phyloP scores from a whole-genome alignment of 768 basidiomycete genomes.

The Leccinum subtestaceum region DNA sequence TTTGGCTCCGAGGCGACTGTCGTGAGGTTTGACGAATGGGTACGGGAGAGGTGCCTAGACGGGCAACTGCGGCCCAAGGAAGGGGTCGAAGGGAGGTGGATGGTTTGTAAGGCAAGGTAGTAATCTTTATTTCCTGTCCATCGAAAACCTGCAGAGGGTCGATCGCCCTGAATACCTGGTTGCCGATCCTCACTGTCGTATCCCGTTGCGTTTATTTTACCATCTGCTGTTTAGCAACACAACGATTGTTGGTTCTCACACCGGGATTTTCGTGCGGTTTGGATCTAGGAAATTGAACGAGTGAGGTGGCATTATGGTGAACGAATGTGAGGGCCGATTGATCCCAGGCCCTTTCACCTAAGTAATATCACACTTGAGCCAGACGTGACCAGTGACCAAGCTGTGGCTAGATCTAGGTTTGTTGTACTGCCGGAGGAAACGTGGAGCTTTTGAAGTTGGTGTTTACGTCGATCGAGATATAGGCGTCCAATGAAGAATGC shows the following conservation, averaged over 20 bases:
- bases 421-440: background rate
- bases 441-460: background rate
- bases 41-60: slow-evolving; percentile 38
- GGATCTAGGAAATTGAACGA: background rate
- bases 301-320: background rate
- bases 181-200: background rate
- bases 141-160: background rate
- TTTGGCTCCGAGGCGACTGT: slow-evolving; percentile 28
- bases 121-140: background rate
- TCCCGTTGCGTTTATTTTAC: background rate
- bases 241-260: background rate
- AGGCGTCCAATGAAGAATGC: no score
- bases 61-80: slow-evolving; percentile 59
- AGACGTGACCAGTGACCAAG: background rate
- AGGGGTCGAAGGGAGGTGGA: slow-evolving; percentile 57
- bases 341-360: background rate
- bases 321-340: background rate
- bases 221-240: no score
- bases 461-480: background rate
- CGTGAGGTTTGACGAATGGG: slow-evolving; percentile 50
- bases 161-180: background rate
- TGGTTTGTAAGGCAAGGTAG: slow-evolving; percentile 51
- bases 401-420: background rate
- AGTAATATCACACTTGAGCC: background rate
- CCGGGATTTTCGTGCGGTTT: background rate